Evolutionary conservation across 106 monocot species (phyloP).

Genomic region (Acorus calamus): DNA sequence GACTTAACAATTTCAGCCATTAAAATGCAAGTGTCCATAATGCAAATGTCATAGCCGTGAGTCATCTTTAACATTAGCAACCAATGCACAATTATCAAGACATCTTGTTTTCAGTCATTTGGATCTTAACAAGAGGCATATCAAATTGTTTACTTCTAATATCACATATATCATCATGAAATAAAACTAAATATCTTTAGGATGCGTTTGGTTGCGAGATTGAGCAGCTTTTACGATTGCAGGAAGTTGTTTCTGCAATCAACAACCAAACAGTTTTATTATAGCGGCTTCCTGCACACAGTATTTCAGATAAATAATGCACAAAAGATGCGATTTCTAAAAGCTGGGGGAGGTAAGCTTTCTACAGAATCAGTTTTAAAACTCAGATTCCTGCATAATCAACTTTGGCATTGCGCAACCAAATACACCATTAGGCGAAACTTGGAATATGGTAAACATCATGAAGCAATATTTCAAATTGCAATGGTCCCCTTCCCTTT

Average conservation of each 20-base stretch:
- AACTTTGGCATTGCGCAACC: too few species aligned
- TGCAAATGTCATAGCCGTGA: slow-evolving; percentile 1
- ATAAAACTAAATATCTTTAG: background rate
- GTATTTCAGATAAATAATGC: too few species aligned
- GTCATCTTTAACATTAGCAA: background rate
- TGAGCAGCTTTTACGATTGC: too few species aligned
- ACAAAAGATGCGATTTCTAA: too few species aligned
- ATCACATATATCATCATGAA: background rate
- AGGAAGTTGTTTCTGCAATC: too few species aligned
- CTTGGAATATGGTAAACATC: background rate
- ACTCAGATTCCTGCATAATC: too few species aligned
- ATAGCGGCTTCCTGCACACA: too few species aligned
- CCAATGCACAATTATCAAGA: background rate
- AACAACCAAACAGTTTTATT: too few species aligned
- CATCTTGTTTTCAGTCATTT: background rate
- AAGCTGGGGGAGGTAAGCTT: too few species aligned
- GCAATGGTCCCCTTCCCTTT: slow-evolving; percentile 2
- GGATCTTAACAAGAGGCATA: background rate
- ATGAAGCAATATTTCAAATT: background rate
- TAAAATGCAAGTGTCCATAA: slow-evolving; percentile 2
- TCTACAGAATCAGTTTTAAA: too few species aligned
- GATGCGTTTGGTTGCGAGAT: too few species aligned
- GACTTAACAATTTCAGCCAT: background rate
- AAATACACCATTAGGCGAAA: too few species aligned
- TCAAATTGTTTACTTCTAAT: background rate